Conservation (phyloP, 257 asterid genomes). For the Solanum virginianum region DNA sequence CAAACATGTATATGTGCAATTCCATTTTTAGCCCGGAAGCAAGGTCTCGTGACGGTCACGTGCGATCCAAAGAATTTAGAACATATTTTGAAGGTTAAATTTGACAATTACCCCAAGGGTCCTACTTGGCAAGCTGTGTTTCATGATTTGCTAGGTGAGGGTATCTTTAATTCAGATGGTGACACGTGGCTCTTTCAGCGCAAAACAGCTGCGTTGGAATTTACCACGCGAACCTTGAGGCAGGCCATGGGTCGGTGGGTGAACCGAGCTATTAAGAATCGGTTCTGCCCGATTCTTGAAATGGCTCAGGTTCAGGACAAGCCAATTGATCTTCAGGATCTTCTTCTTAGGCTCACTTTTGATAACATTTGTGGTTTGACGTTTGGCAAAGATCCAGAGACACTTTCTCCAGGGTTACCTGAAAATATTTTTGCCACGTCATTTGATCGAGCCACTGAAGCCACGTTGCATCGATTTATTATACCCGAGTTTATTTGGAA, state of each 20-base stretch:
- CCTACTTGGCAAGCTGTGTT: conserved; percentile 63
- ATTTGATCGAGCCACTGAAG: conserved; percentile 54
- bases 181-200: conserved; percentile 67
- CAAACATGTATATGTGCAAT: conserved; percentile 44
- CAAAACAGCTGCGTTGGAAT: conserved; percentile 52
- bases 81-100: conserved; percentile 40
- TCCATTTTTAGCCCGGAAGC: conserved; percentile 40
- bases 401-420: conserved; percentile 27
- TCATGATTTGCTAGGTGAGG: conserved; percentile 49
- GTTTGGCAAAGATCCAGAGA: conserved; percentile 54
- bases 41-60: conserved; percentile 58
- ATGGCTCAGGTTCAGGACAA: conserved; percentile 24
- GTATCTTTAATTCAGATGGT: conserved; percentile 53
- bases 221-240: conserved; percentile 44
- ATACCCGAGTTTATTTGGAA: conserved; percentile 48
- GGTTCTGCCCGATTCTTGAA: conserved; percentile 37
- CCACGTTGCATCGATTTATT: conserved; percentile 37
- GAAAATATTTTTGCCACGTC: conserved; percentile 37
- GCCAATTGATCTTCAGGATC: conserved; percentile 45
- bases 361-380: conserved; percentile 61
- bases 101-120: conserved; percentile 58
- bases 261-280: conserved; percentile 37
- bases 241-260: conserved; percentile 71
- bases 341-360: conserved; percentile 41
- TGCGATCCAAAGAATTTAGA: conserved; percentile 54